A percentile compares a stretch with the other conserved stretches of the same genome.
These are phyloP conservation scores for Nigrograna mackinnonii DNA, from an alignment of 2,329 filamentous ascomycete genomes.

Conservation along the genomic window DNA sequence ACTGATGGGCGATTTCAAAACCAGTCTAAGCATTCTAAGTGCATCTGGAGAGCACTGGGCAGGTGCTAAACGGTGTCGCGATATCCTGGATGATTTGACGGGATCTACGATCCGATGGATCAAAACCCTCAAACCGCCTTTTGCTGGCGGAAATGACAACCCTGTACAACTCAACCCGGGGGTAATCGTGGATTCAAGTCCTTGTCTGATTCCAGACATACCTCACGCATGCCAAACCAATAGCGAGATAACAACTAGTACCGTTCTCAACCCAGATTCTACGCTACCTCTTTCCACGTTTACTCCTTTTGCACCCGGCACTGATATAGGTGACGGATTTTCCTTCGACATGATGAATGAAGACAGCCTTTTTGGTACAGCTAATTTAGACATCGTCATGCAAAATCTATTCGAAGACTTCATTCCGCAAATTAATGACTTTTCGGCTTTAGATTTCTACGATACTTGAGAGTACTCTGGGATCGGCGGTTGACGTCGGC, in stretches of 20 bases:
- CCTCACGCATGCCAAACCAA: neutral
- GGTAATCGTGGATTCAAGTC: neutral
- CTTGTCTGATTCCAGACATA: neutral
- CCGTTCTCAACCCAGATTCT: neutral
- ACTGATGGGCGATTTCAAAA: constrained; percentile 47
- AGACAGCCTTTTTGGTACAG: neutral
- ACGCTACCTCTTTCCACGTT: neutral
- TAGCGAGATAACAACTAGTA: neutral
- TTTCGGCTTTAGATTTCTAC: neutral
- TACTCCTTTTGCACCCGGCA: neutral
- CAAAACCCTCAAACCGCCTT: neutral
- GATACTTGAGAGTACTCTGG: too few species aligned
- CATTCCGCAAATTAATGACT: constrained; percentile 3
- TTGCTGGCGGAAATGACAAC: too few species aligned
- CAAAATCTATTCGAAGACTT: constrained; percentile 11
- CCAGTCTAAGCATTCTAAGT: constrained; percentile 52
- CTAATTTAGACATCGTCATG: constrained; percentile 8
- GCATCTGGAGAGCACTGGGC: constrained; percentile 58
- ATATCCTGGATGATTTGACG: constrained; percentile 47
- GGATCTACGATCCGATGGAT: constrained; percentile 9
- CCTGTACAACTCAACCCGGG: neutral
- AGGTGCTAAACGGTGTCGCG: constrained; percentile 52
- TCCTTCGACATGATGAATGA: neutral
- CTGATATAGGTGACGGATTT: neutral
- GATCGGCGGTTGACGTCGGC: too few species aligned